phyloP scores from a whole-genome alignment of 23 red algal genomes.

The Pyropia yezoensis region DNA sequence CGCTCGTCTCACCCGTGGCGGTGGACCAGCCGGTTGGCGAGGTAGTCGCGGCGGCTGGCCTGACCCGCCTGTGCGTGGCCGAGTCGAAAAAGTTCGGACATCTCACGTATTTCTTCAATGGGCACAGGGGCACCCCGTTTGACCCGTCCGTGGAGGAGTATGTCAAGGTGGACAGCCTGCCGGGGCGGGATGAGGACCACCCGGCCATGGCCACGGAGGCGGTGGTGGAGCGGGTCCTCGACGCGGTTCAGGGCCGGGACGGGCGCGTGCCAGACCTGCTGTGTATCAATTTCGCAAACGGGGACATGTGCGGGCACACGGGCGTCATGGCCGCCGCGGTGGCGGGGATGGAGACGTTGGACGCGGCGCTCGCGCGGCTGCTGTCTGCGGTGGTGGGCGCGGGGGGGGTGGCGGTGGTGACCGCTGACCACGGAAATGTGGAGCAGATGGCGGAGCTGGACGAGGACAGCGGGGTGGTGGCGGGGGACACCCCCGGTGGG shows the following conservation, averaged over 20 bases:
- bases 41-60: constrained; percentile 36
- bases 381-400: constrained; percentile 46
- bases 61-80: constrained; percentile 48
- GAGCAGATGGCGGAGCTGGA: constrained; percentile 80
- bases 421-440: constrained; percentile 82
- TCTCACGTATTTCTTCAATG: constrained; percentile 90
- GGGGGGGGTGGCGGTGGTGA: constrained; percentile 54
- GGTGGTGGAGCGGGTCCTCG: constrained; percentile 25
- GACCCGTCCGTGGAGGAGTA: constrained; percentile 57
- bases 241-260: constrained; percentile 63
- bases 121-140: constrained; percentile 69
- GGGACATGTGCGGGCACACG: constrained; percentile 93
- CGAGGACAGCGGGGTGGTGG: constrained; percentile 24
- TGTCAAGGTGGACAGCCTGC: constrained; percentile 49
- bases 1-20: constrained; percentile 41
- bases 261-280: constrained; percentile 58
- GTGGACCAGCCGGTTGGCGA: constrained; percentile 42
- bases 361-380: constrained; percentile 47
- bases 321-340: constrained; percentile 67
- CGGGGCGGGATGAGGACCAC: constrained; percentile 39
- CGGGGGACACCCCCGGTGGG: constrained; percentile 51
- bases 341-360: constrained; percentile 64
- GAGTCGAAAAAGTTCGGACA: constrained; percentile 93
- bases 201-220: constrained; percentile 54
- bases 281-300: constrained; percentile 66